phyloP scores from a whole-genome alignment of 805 yeast species.

The Hemisphaericaspora nanyangensis region DNA sequence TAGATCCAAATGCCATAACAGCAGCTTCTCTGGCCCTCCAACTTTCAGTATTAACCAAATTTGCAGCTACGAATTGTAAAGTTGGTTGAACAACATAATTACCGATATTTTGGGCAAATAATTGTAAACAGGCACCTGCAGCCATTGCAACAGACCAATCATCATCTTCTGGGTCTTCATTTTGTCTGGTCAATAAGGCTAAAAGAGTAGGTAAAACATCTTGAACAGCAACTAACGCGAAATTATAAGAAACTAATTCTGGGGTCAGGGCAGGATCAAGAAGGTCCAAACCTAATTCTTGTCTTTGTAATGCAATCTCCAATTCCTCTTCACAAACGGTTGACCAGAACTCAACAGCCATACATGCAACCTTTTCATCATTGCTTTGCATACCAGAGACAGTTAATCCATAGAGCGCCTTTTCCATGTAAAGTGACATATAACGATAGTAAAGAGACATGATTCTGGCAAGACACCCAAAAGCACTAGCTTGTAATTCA shows the following conservation, averaged over 20 bases:
- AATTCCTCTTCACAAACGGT: slow-evolving; percentile 99
- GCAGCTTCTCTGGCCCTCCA: slow-evolving; percentile 97
- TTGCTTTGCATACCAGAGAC: slow-evolving; percentile 85
- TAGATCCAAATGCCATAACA: slow-evolving; percentile 98
- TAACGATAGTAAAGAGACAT: slow-evolving; percentile 84
- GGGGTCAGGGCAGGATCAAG: slow-evolving; percentile 18
- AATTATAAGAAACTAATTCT: slow-evolving; percentile 61
- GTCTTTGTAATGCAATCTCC: slow-evolving; percentile 67
- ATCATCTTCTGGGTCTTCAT: slow-evolving; percentile 91
- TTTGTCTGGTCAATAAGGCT: slow-evolving; percentile 76
- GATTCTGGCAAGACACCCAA: slow-evolving; percentile 90
- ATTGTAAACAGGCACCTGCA: slow-evolving; percentile 93
- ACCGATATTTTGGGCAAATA: slow-evolving; percentile 89
- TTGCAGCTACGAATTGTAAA: slow-evolving; percentile 74
- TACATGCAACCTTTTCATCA: slow-evolving; percentile 86
- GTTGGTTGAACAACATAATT: slow-evolving; percentile 84
- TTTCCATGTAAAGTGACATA: slow-evolving; percentile 96
- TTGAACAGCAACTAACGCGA: slow-evolving; percentile 77
- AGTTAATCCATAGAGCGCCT: slow-evolving; percentile 87
- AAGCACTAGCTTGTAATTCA: slow-evolving; percentile 89
- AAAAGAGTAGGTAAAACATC: slow-evolving; percentile 88
- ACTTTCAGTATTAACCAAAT: slow-evolving; percentile 41
- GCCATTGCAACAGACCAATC: slow-evolving; percentile 99
- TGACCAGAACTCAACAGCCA: slow-evolving; percentile 99
- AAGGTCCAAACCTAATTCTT: slow-evolving; percentile 50